Base-by-base conservation (phyloP, 345 rosid species). In the Eucalyptus erythrocorys region DNA sequence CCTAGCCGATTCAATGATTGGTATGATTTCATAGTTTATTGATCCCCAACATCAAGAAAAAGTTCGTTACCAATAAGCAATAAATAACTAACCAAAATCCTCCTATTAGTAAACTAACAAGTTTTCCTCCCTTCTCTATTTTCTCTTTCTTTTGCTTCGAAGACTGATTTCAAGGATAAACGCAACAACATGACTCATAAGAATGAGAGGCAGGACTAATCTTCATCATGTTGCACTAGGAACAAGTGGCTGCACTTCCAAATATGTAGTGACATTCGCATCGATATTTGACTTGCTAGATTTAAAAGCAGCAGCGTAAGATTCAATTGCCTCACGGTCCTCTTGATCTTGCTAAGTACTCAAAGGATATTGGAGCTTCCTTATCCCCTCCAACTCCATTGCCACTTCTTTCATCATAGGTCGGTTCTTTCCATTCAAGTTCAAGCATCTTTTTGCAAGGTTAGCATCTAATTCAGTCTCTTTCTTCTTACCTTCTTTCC, bases 181-280 rank as follows among this genome's bases (percentile, higher is more conserved):
- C 6, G 3, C 6, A 10, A 24, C 30, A 24, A 55, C 26, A 64
- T 32, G n/a, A 55, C 61, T 55, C 13, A 22, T 24, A 22, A 24
- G 6, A 55, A 24, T 22, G 27, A 55, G 61, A 55, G 30, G 61
- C 61, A 55, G 5, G 11, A 24, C 3, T 4, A 3, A 55, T 55
- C 61, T 59, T 59, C 66, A 59, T 15, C 66, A 66, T 1, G 6
- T 76, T 50, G 30, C 24, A 66, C 32, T 14, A 14, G 45, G 68
- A 16, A 53, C 16, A 40, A 86, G 68, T 8, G 87, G 19, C 30
- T 51, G 68, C 51, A 30, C 61, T 14, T 86, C 87, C 24, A n/a
- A 86, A 3, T 32, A 27, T n/a, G 45, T 21, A 21, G 15, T 86
- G 21, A 30, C 64, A 13, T 86, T 68, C 0, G 1, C 19, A 0